Conservation (phyloP, 2,329 filamentous ascomycete species). For the Penicillium sp. region DNA sequence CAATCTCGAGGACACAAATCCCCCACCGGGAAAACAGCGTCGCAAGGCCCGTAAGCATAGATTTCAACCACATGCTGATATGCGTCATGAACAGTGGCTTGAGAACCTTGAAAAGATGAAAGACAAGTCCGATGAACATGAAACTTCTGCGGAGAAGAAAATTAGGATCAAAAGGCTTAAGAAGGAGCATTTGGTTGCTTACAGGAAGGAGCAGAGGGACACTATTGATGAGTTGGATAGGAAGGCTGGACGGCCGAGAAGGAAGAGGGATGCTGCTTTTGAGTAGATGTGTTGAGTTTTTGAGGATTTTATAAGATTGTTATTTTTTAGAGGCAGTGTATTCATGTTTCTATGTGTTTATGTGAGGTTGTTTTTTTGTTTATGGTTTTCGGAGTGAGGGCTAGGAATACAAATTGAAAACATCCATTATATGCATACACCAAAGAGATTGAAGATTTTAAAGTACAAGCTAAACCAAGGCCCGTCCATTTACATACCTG, state of each 20-base stretch:
- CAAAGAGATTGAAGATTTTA: conserved; percentile 24
- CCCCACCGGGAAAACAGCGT: neutral
- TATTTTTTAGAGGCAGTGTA: neutral
- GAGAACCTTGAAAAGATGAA: neutral
- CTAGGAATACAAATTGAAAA: neutral
- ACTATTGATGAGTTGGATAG: neutral
- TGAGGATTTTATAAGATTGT: too few relatives aligned
- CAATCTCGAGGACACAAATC: neutral
- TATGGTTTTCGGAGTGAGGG: neutral
- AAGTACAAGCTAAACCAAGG: conserved; percentile 30
- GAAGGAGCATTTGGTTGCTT: neutral
- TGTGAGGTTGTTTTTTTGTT: neutral
- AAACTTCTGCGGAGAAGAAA: neutral
- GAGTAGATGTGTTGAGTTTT: neutral
- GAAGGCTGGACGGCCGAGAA: neutral
- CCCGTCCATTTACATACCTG: conserved; percentile 22
- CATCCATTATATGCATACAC: conserved; percentile 39
- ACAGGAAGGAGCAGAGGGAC: neutral
- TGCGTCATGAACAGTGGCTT: neutral
- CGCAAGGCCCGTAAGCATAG: neutral
- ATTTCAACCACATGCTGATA: neutral
- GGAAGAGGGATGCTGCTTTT: neutral
- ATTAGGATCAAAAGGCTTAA: neutral
- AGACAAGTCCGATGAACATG: neutral
- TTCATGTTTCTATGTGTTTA: neutral